A percentile compares a stretch with the other conserved stretches of the same genome.
Evolutionary conservation across 805 yeast species (phyloP).

Genomic region (Geotrichum ghanense): DNA sequence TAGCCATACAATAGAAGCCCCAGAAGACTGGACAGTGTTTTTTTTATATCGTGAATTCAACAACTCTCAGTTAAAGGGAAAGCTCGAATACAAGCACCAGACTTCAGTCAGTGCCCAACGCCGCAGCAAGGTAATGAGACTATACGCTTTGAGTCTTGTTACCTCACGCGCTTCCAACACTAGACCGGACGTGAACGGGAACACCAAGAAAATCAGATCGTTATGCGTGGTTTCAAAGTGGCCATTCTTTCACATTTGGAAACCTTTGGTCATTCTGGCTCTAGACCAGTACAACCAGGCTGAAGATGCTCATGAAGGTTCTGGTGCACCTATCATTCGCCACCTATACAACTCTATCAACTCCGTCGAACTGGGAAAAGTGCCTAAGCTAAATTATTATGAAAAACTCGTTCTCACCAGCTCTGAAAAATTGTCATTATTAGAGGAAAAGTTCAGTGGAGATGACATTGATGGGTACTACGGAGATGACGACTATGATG

Average conservation of each 20-base stretch:
- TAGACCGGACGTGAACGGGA: conserved; percentile 34
- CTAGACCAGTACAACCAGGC: conserved; percentile 35
- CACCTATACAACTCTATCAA: conserved; percentile 22
- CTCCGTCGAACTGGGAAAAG: conserved; percentile 17
- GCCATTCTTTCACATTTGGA: conserved; percentile 42
- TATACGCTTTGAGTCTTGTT: conserved; percentile 47
- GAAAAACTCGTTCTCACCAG: conserved; percentile 20
- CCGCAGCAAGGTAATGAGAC: conserved; percentile 30
- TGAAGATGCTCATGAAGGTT: conserved; percentile 7
- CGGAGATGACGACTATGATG: neutral
- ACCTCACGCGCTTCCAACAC: conserved; percentile 32
- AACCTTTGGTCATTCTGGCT: conserved; percentile 44
- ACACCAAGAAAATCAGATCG: conserved; percentile 42
- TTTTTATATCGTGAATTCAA: conserved; percentile 25
- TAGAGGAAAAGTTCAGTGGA: conserved; percentile 17
- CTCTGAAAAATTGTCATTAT: conserved; percentile 17
- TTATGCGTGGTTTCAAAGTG: conserved; percentile 46
- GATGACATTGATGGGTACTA: neutral
- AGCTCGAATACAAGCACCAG: conserved; percentile 7
- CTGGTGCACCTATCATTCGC: conserved; percentile 11
- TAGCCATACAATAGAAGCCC: conserved; percentile 43
- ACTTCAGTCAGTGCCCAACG: conserved; percentile 10
- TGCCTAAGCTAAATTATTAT: conserved; percentile 19
- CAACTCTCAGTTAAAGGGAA: conserved; percentile 20
- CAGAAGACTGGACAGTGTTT: conserved; percentile 45